Evolutionary conservation across 305 asterid genomes (phyloP).

Genomic region (Petunia hybrid): DNA sequence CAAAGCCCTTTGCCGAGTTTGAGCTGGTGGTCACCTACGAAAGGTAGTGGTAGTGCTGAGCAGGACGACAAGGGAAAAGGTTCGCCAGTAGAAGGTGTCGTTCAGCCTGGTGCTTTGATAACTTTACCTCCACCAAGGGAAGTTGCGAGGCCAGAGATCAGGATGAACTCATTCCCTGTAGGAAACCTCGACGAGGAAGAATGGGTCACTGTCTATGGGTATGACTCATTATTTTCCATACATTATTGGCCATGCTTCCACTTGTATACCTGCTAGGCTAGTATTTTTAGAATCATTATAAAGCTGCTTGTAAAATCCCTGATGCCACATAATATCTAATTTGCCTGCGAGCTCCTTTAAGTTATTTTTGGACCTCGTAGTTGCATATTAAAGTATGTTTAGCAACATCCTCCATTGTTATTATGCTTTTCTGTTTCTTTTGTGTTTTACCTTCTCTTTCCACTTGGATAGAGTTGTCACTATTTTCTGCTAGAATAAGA

Average conservation of each 20-base stretch:
- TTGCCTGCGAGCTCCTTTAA: background rate
- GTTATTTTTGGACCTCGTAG: background rate
- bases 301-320: background rate
- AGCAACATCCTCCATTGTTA: background rate
- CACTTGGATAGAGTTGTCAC: background rate
- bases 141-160: constrained; percentile 92
- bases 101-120: constrained; percentile 86
- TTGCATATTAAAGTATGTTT: background rate
- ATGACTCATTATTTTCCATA: constrained; percentile 32
- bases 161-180: constrained; percentile 64
- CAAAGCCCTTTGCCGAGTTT: constrained; percentile 63
- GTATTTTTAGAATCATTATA: background rate
- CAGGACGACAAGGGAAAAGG: constrained; percentile 89
- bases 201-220: constrained; percentile 99
- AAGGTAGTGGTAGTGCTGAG: constrained; percentile 74
- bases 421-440: background rate
- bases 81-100: constrained; percentile 94
- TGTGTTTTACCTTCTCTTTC: background rate
- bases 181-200: constrained; percentile 86
- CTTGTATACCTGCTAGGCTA: background rate
- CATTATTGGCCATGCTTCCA: background rate
- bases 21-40: constrained; percentile 91
- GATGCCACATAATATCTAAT: background rate
- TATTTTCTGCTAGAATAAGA: background rate
- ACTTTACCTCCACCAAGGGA: constrained; percentile 90